These are phyloP conservation scores for Nigrospora oryzae DNA, from an alignment of 2,329 filamentous ascomycete genomes.

Conservation along the genomic window DNA sequence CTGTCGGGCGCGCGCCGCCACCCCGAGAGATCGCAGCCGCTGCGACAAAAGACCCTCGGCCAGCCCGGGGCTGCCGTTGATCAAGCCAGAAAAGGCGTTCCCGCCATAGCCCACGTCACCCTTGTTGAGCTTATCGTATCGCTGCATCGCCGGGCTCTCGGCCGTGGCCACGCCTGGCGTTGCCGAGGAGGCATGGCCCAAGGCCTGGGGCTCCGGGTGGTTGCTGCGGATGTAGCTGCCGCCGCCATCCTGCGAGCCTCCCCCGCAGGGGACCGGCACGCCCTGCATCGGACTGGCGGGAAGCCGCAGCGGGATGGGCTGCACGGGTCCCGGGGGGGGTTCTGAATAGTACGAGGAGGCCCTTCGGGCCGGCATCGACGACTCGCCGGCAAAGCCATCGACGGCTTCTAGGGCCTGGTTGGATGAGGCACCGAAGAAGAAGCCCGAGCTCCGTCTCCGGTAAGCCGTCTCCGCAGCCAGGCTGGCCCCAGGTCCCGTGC, in stretches of 20 bases:
- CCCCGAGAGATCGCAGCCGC: constrained; percentile 55
- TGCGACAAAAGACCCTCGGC: constrained; percentile 64
- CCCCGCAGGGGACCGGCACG: constrained; percentile 2
- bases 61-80: constrained; percentile 28
- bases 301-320: background rate
- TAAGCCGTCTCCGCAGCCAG: constrained; percentile 52
- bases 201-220: constrained; percentile 1
- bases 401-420: constrained; percentile 24
- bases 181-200: background rate
- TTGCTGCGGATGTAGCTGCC: constrained; percentile 2
- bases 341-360: too few relatives aligned
- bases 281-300: constrained; percentile 2
- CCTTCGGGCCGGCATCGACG: constrained; percentile 2
- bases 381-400: constrained; percentile 17
- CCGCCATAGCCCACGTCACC: constrained; percentile 57
- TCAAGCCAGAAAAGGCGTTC: constrained; percentile 35
- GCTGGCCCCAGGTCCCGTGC: constrained; percentile 35
- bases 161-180: too few relatives aligned
- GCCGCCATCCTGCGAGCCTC: constrained; percentile 8
- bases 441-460: constrained; percentile 48
- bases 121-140: constrained; percentile 61
- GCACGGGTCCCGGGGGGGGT: too few relatives aligned
- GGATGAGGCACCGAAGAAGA: constrained; percentile 22
- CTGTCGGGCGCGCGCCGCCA: constrained; percentile 7
- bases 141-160: constrained; percentile 12